phyloP scores from a whole-genome alignment of 192 early-diverging fungal species.

The Mortierella alpina region DNA sequence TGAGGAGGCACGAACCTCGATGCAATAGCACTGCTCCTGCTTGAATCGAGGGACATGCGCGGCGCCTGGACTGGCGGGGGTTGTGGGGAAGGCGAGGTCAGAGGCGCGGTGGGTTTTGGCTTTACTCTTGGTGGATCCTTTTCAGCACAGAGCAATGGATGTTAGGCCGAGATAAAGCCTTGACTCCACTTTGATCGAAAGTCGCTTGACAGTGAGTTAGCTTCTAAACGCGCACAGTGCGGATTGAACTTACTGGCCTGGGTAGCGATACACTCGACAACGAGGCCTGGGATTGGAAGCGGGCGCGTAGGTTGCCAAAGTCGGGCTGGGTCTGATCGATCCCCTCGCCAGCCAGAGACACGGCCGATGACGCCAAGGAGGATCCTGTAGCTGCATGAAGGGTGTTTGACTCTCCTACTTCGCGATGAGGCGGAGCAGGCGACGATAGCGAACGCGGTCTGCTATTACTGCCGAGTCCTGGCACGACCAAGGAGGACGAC shows the following conservation, averaged over 20 bases:
- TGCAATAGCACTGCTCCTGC: not conserved
- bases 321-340: conserved; percentile 41
- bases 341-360: not conserved
- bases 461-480: conserved; percentile 2
- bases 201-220: too few species aligned
- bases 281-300: conserved; percentile 44
- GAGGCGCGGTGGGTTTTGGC: conserved; percentile 19
- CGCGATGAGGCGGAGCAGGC: conserved; percentile 20
- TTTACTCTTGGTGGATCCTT: conserved; percentile 17
- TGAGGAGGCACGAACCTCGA: conserved; percentile 12
- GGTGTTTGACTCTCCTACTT: not conserved
- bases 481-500: not conserved
- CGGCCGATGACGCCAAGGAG: not conserved
- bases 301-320: conserved; percentile 47
- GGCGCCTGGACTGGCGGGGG: not conserved
- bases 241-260: conserved; percentile 20
- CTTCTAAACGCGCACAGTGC: not conserved
- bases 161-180: not conserved
- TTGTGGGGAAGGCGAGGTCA: conserved; percentile 3
- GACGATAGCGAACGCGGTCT: conserved; percentile 42
- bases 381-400: not conserved
- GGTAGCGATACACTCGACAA: conserved; percentile 5
- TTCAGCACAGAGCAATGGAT: not conserved
- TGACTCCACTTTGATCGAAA: too few species aligned
- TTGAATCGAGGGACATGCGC: conserved; percentile 33